These are phyloP conservation scores for Drosera capensis DNA, from an alignment of 148 eudicot genomes.

Conservation along the genomic window DNA sequence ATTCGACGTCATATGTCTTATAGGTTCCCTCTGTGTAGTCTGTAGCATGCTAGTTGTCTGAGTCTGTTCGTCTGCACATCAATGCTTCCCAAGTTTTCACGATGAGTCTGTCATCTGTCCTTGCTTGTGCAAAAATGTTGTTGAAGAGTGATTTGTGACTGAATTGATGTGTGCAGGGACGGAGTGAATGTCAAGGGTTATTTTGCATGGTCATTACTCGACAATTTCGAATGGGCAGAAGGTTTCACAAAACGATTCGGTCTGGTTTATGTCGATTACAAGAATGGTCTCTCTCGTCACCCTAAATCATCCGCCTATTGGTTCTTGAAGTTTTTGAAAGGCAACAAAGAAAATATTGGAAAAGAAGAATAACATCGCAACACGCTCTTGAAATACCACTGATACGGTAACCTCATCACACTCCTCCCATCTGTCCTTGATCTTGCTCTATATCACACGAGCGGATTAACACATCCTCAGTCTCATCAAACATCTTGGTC, in stretches of 20 bases:
- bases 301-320: conserved; percentile 78
- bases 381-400: too few relatives aligned
- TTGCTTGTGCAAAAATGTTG: neutral
- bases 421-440: too few relatives aligned
- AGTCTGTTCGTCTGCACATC: too few relatives aligned
- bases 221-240: conserved; percentile 67
- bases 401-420: too few relatives aligned
- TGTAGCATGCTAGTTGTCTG: too few relatives aligned
- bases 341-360: conserved; percentile 3
- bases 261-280: conserved; percentile 59
- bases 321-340: conserved; percentile 62
- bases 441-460: too few relatives aligned
- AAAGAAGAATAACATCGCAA: neutral
- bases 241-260: conserved; percentile 82
- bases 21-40: too few relatives aligned
- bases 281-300: conserved; percentile 62
- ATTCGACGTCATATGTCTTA: too few relatives aligned
- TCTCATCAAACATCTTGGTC: too few relatives aligned
- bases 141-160: neutral
- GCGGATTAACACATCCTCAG: too few relatives aligned
- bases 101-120: neutral
- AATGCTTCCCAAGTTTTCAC: neutral
- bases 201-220: conserved; percentile 82
- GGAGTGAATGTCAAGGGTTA: conserved; percentile 70
- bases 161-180: conserved; percentile 26